phyloP scores from a whole-genome alignment of 2,329 filamentous ascomycete genomes.

The Penicillium oxalicum region DNA sequence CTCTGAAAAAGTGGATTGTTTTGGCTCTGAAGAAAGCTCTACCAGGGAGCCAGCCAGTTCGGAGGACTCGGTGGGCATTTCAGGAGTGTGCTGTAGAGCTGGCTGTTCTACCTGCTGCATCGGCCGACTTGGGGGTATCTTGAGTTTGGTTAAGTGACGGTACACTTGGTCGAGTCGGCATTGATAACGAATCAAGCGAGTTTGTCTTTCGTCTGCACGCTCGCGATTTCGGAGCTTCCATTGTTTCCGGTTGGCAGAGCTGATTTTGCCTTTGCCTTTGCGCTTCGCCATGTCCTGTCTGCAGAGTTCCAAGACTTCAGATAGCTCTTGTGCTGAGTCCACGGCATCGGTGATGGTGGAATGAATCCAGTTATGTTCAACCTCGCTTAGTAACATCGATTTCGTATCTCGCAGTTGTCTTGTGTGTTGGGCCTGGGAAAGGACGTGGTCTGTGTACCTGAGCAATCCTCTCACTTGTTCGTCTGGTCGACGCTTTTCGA shows the following conservation, averaged over 20 bases:
- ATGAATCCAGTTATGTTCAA: slow-evolving; percentile 22
- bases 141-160: slow-evolving; percentile 9
- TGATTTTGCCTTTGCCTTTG: slow-evolving; percentile 12
- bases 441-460: slow-evolving; percentile 4
- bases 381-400: slow-evolving; percentile 11
- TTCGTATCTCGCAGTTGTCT: slow-evolving; percentile 9
- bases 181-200: slow-evolving; percentile 15
- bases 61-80: too few relatives aligned
- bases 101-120: neutral
- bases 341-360: slow-evolving; percentile 27
- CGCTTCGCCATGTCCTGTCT: slow-evolving; percentile 16
- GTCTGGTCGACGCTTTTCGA: slow-evolving; percentile 6
- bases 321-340: slow-evolving; percentile 29
- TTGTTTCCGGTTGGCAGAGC: slow-evolving; percentile 10
- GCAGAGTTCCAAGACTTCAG: slow-evolving; percentile 15
- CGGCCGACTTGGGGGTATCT: neutral
- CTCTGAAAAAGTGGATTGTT: too few relatives aligned
- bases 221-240: slow-evolving; percentile 18
- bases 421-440: slow-evolving; percentile 1
- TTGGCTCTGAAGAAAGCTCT: too few relatives aligned
- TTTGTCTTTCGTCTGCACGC: slow-evolving; percentile 12
- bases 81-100: too few relatives aligned
- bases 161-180: slow-evolving; percentile 17
- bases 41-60: too few relatives aligned
- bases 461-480: slow-evolving; percentile 8